A percentile compares a stretch with the other conserved stretches of the same genome.
phyloP scores from a whole-genome alignment of 176 grass and related monocot genomes.

The Lolium perenne region DNA sequence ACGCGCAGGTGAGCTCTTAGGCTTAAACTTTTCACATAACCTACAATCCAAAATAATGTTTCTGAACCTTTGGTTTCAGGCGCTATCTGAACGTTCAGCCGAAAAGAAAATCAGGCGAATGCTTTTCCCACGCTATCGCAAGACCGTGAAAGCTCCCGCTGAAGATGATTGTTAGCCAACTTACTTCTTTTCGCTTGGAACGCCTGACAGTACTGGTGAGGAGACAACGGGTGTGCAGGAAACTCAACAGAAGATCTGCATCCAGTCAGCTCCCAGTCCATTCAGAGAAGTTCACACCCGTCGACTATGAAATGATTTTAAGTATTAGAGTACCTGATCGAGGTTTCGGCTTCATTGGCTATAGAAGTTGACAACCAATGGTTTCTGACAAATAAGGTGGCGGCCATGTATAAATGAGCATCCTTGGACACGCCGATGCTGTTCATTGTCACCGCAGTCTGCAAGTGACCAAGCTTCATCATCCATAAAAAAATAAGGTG shows the following conservation, averaged over 20 bases:
- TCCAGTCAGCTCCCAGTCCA: slow-evolving; percentile 17
- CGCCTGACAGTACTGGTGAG: background rate
- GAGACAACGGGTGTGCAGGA: slow-evolving; percentile 17
- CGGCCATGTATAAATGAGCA: slow-evolving; percentile 9
- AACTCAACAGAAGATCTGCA: slow-evolving; percentile 31
- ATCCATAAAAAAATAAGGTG: slow-evolving; percentile 18
- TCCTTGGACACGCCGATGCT: background rate
- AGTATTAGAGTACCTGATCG: slow-evolving; percentile 19
- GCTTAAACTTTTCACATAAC: background rate
- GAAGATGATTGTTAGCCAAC: slow-evolving; percentile 56
- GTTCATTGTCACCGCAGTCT: background rate
- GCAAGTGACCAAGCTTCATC: slow-evolving; percentile 31
- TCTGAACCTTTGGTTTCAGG: slow-evolving; percentile 54
- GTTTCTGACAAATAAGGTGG: slow-evolving; percentile 43
- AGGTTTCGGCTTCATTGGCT: slow-evolving; percentile 23
- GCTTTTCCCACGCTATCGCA: slow-evolving; percentile 71
- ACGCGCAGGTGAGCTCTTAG: slow-evolving; percentile 60
- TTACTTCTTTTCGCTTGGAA: slow-evolving; percentile 28
- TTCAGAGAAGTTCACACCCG: slow-evolving; percentile 40
- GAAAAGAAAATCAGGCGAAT: slow-evolving; percentile 94
- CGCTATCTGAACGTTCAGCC: slow-evolving; percentile 71
- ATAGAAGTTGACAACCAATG: background rate
- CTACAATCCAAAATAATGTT: slow-evolving; percentile 15
- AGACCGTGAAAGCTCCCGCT: slow-evolving; percentile 50
- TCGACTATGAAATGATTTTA: slow-evolving; percentile 44